Evolutionary conservation across 495 filamentous ascomycete genomes (phyloP).

Genomic region (Penicillium waksmanii): DNA sequence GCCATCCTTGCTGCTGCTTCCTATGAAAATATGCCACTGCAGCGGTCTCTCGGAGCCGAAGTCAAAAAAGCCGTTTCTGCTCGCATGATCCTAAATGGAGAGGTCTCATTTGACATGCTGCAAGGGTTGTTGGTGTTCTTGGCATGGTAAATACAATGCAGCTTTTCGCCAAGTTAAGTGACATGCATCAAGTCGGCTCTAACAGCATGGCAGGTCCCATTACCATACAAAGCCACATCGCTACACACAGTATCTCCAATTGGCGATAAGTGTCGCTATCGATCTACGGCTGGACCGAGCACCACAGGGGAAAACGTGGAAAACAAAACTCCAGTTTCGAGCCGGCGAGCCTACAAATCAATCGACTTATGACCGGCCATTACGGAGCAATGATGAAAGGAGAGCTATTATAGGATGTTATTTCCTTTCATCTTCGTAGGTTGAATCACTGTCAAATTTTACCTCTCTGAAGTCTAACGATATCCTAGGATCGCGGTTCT

Average conservation of each 20-base stretch:
- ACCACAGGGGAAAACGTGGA: conserved; percentile 30
- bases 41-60: conserved; percentile 38
- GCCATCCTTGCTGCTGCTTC: conserved; percentile 44
- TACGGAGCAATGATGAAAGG: conserved; percentile 29
- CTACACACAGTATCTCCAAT: conserved; percentile 44
- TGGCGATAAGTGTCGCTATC: conserved; percentile 48
- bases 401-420: conserved; percentile 29
- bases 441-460: neutral
- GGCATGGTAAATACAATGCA: conserved; percentile 37
- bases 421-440: conserved; percentile 31
- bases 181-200: neutral
- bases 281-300: conserved; percentile 48
- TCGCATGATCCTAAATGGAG: conserved; percentile 48
- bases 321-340: conserved; percentile 22
- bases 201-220: conserved; percentile 29
- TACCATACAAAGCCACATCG: conserved; percentile 40
- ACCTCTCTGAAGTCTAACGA: neutral
- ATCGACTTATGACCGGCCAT: conserved; percentile 12
- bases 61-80: conserved; percentile 44
- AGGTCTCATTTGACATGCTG: conserved; percentile 52
- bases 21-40: conserved; percentile 39
- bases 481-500: conserved; percentile 19
- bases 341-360: conserved; percentile 2
- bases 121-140: conserved; percentile 51
- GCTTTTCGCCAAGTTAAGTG: conserved; percentile 3